Percentiles rank a stretch among this genome's conserved stretches.
phyloP scores from a whole-genome alignment of 805 yeast genomes.

The Isabelozyma rhagii region DNA sequence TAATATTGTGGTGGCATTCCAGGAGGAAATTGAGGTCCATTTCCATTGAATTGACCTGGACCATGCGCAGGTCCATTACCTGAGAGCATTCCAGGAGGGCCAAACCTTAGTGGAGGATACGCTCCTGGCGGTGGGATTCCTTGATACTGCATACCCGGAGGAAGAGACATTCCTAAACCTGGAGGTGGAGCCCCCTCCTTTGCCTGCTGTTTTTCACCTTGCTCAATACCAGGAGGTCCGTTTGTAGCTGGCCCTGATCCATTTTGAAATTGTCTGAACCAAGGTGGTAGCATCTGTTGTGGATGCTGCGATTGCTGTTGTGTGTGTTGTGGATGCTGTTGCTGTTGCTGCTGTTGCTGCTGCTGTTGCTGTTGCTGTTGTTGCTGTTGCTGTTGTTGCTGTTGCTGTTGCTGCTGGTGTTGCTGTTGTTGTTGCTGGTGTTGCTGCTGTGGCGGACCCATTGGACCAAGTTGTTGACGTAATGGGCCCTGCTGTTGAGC shows the following conservation, averaged over 20 bases:
- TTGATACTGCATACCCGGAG: slow-evolving; percentile 8
- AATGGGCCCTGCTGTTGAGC: slow-evolving; percentile 22
- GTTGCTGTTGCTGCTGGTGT: slow-evolving; percentile 8
- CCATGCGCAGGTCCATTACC: not conserved
- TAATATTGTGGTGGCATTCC: slow-evolving; percentile 2
- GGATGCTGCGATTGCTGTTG: slow-evolving; percentile 10
- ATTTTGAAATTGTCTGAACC: slow-evolving; percentile 18
- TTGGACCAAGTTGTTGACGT: not conserved
- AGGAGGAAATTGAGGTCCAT: slow-evolving; percentile 3
- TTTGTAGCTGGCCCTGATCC: slow-evolving; percentile 1
- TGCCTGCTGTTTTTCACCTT: not conserved
- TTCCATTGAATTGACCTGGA: not conserved
- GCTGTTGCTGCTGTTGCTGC: slow-evolving; percentile 14
- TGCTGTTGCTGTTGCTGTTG: not conserved
- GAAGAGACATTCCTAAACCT: slow-evolving; percentile 2
- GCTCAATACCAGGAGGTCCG: slow-evolving; percentile 1
- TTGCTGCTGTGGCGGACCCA: not conserved
- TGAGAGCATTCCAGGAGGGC: not conserved
- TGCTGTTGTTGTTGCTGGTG: slow-evolving; percentile 15
- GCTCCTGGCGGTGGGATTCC: slow-evolving; percentile 12
- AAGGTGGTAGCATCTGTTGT: slow-evolving; percentile 20
- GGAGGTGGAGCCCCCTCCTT: not conserved
- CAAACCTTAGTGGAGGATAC: slow-evolving; percentile 8
- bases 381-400: slow-evolving; percentile 7
- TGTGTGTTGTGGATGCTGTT: slow-evolving; percentile 4